Evolutionary conservation across 441 rosid species (phyloP), one percentile per base, ranked within the genome.

Genomic region (Gossypium schwendimanii): DNA sequence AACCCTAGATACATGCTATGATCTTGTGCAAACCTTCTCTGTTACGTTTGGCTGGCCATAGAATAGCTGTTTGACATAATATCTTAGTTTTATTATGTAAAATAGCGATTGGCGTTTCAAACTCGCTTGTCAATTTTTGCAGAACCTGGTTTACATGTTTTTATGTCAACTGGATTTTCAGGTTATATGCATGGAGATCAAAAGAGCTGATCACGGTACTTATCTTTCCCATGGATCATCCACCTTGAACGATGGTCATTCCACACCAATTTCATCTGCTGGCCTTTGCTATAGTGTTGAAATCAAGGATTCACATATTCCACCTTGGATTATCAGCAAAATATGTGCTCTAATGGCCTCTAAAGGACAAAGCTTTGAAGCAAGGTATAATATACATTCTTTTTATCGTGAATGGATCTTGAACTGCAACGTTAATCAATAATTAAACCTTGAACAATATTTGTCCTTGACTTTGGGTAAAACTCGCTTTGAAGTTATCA

Each of bases 291-390:
- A 77, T 74, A 84, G 86, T 69, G 79, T 93, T 63, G 98, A 96
- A 85, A 80, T 92, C 61, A 86, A 80, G 73, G 93, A 84, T 73
- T 77, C 84, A 26, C 88, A 74, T 82, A 75, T 96, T 76, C 98
- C 98, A 0, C 90, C 97, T 3, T 96, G 99, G 99, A 91, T 89
- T 64, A 71, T 92, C 64, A 84, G 88, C 82, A 87, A 85, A 47
- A 24, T 96, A 45, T 90, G 97, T 80, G 79, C 90, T 9, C 73
- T 83, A 62, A 74, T 89, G 67, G 80, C 81, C 49, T 86, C 90
- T 63, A 83, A 82, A 49, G 94, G 87, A 33, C 84, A 75, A 55
- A 77, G 77, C 81, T 93, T 91, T 75, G 97, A 90, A 75, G 93
- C 93, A 55, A 89, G 97, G 99, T 93, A 84, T 77, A 63, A 3